Percentiles rank a stretch among this genome's conserved stretches.
Conservation (phyloP, 768 basidiomycete genomes). For the Naganishia onofrii region DNA sequence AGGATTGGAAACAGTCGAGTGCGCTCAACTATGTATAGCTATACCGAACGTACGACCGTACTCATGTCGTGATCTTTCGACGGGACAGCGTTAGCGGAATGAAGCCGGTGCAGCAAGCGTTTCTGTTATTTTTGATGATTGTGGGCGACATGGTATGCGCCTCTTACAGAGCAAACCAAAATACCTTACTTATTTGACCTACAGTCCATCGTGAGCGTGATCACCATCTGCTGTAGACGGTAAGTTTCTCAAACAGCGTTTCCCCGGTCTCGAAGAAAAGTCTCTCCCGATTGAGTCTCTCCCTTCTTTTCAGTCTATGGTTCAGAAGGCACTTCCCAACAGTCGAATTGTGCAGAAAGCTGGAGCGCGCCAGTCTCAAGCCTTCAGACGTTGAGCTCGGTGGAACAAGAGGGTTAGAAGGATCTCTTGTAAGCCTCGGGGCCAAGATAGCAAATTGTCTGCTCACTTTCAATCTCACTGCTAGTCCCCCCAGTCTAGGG, state of each 20-base stretch:
- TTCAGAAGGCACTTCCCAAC: not conserved
- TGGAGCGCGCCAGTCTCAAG: not conserved
- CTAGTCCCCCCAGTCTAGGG: not conserved
- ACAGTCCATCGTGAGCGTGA: not conserved
- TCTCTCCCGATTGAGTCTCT: too few relatives aligned
- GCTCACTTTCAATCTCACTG: not conserved
- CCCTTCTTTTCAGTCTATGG: not conserved
- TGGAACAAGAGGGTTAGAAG: not conserved
- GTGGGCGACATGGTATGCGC: conserved; percentile 22
- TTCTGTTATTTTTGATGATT: conserved; percentile 32
- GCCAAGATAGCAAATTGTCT: not conserved
- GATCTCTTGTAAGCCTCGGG: not conserved
- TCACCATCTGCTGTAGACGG: conserved; percentile 12
- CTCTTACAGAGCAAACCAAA: not conserved
- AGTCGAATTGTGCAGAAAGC: not conserved
- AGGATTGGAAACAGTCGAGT: conserved; percentile 7
- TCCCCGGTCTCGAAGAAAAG: too few relatives aligned
- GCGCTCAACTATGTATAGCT: too few relatives aligned
- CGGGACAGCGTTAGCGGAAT: conserved; percentile 29
- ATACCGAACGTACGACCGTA: too few relatives aligned
- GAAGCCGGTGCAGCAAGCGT: conserved; percentile 31
- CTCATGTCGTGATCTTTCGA: conserved; percentile 1
- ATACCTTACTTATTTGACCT: not conserved
- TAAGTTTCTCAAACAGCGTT: not conserved
- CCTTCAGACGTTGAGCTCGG: not conserved